A percentile compares a stretch with the other conserved stretches of the same genome.
These are phyloP conservation scores for Immersiporthe knoxdaviesiana DNA, from an alignment of 2,329 filamentous ascomycete genomes.

Conservation along the genomic window DNA sequence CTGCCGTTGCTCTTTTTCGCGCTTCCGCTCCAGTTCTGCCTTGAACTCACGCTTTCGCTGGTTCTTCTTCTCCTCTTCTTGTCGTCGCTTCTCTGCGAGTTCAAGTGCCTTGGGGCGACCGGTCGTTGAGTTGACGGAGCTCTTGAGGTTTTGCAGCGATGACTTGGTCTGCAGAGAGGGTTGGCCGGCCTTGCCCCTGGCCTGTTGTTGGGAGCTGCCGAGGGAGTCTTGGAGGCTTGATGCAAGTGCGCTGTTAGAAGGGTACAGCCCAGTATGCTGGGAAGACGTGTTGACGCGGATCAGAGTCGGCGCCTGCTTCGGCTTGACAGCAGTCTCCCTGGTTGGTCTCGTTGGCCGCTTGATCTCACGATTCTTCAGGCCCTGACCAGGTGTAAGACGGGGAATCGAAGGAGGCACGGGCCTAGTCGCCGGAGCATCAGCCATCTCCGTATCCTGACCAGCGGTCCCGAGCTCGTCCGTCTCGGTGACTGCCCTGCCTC, in stretches of 20 bases:
- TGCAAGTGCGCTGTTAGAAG: slow-evolving; percentile 60
- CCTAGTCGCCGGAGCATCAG: slow-evolving; percentile 56
- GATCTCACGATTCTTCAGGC: slow-evolving; percentile 55
- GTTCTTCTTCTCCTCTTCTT: slow-evolving; percentile 80
- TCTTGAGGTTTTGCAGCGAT: slow-evolving; percentile 65
- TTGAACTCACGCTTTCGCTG: slow-evolving; percentile 82
- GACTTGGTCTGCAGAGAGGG: slow-evolving; percentile 63
- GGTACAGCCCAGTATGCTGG: slow-evolving; percentile 62
- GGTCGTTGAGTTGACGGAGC: slow-evolving; percentile 60
- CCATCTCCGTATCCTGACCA: slow-evolving; percentile 58
- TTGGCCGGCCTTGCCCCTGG: slow-evolving; percentile 69
- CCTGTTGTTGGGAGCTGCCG: slow-evolving; percentile 47
- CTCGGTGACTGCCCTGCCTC: slow-evolving; percentile 39
- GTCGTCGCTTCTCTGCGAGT: slow-evolving; percentile 78
- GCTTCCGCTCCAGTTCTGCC: slow-evolving; percentile 78
- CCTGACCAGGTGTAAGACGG: slow-evolving; percentile 51
- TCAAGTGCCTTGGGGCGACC: slow-evolving; percentile 72
- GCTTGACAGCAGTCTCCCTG: slow-evolving; percentile 61
- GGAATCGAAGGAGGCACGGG: slow-evolving; percentile 62
- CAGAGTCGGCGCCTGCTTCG: slow-evolving; percentile 70
- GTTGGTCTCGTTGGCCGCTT: slow-evolving; percentile 66
- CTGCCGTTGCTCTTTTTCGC: slow-evolving; percentile 67
- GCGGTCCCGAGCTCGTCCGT: slow-evolving; percentile 39
- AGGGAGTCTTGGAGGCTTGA: slow-evolving; percentile 62
- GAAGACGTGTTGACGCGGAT: slow-evolving; percentile 72